A percentile compares a stretch with the other conserved stretches of the same genome.
phyloP scores from a whole-genome alignment of 1,284 basidiomycete genomes.

The Sanghuangporus weigelae region DNA sequence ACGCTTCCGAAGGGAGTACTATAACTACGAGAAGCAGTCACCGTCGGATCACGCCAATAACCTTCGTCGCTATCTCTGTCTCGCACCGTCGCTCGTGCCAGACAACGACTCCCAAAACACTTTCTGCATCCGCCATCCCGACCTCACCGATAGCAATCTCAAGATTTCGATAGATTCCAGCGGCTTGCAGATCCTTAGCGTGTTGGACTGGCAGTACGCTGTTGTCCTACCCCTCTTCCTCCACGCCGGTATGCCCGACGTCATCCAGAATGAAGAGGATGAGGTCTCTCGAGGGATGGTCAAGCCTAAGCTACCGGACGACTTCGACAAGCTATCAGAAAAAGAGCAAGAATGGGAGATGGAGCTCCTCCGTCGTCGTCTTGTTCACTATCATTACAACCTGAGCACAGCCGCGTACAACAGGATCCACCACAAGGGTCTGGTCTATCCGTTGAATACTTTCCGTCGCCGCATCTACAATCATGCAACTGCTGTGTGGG shows the following conservation, averaged over 20 bases:
- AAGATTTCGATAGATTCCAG: constrained; percentile 31
- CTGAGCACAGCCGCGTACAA: constrained; percentile 37
- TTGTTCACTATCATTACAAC: constrained; percentile 44
- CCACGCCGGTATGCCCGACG: constrained; percentile 37
- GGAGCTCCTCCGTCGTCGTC: constrained; percentile 34
- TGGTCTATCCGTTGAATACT: constrained; percentile 30
- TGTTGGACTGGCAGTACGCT: constrained; percentile 38
- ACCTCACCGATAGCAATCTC: constrained; percentile 36
- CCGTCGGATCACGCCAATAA: constrained; percentile 38
- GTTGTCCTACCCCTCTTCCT: constrained; percentile 44
- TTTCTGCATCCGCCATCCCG: constrained; percentile 44
- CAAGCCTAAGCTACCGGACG: constrained; percentile 36
- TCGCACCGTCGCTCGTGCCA: constrained; percentile 33
- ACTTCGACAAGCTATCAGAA: constrained; percentile 31
- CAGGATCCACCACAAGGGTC: constrained; percentile 32
- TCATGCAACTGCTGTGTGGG: constrained; percentile 37
- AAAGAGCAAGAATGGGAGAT: constrained; percentile 25
- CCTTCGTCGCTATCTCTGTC: constrained; percentile 33
- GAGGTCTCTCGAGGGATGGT: constrained; percentile 31
- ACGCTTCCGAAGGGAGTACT: constrained; percentile 38
- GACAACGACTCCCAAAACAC: constrained; percentile 27
- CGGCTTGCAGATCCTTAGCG: constrained; percentile 28
- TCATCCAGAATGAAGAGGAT: constrained; percentile 42
- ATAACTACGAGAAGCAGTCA: constrained; percentile 45
- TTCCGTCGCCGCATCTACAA: constrained; percentile 32